Conservation (phyloP, 1,284 basidiomycete species). For the Papiliotrema fonsecae region DNA sequence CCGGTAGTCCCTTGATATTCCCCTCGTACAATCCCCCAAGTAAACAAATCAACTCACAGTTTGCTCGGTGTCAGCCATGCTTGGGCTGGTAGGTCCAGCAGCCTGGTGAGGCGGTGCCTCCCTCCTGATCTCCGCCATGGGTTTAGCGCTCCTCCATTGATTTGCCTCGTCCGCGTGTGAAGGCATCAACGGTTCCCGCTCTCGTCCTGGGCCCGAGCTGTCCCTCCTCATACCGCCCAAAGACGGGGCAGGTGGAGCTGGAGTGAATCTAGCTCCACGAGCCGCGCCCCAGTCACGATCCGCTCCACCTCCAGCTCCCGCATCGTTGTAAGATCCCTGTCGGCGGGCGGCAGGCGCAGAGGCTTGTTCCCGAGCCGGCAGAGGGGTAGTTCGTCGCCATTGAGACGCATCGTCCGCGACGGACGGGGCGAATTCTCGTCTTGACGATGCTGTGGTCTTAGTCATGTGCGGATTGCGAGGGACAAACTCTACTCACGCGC, state of each 20-base stretch:
- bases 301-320: constrained; percentile 16
- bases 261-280: constrained; percentile 49
- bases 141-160: constrained; percentile 51
- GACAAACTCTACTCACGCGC: constrained; percentile 61
- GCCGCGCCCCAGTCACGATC: constrained; percentile 50
- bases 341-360: constrained; percentile 21
- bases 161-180: constrained; percentile 49
- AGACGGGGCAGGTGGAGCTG: constrained; percentile 28
- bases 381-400: constrained; percentile 85
- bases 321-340: constrained; percentile 24
- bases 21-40: background rate
- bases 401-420: constrained; percentile 53
- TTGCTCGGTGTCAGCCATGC: constrained; percentile 69
- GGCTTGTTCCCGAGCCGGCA: constrained; percentile 55
- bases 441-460: constrained; percentile 13
- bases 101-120: constrained; percentile 13
- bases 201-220: constrained; percentile 26
- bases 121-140: constrained; percentile 22
- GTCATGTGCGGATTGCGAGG: background rate
- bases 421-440: constrained; percentile 41
- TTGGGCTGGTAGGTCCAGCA: constrained; percentile 25
- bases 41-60: constrained; percentile 34
- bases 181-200: constrained; percentile 8
- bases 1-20: no score
- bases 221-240: constrained; percentile 26